A percentile compares a stretch with the other conserved stretches of the same genome.
These are phyloP conservation scores for Durusdinium trenchii DNA, from an alignment of 73 alveolate genomes.

Conservation along the genomic window DNA sequence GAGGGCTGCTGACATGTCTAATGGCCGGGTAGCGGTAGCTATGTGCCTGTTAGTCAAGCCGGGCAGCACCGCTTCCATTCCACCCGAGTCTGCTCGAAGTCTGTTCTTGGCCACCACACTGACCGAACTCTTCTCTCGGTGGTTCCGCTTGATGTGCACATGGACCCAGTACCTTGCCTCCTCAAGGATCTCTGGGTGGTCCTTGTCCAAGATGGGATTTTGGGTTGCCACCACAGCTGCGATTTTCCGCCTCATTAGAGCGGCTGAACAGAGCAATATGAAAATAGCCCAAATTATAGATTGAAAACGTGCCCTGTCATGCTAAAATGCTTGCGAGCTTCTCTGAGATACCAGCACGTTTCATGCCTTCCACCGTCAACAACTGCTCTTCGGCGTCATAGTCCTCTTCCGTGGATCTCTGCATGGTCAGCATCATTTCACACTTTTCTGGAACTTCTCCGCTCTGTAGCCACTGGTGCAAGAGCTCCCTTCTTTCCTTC, in stretches of 20 bases:
- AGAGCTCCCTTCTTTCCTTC: not conserved
- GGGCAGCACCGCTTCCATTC: no score
- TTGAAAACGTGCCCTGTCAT: no score
- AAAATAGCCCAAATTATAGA: not conserved
- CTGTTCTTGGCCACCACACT: no score
- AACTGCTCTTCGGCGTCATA: not conserved
- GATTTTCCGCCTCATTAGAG: not conserved
- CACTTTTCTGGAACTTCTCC: not conserved
- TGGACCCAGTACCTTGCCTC: conserved; percentile 11
- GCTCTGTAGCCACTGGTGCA: not conserved
- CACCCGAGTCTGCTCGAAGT: no score
- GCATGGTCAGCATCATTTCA: not conserved
- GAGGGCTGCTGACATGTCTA: no score
- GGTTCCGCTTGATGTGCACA: not conserved
- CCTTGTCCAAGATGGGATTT: not conserved
- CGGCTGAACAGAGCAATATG: no score
- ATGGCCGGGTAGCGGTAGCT: no score
- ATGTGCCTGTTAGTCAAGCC: no score
- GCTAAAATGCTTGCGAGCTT: not conserved
- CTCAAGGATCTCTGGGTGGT: conserved; percentile 5
- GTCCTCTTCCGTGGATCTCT: not conserved
- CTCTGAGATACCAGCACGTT: not conserved
- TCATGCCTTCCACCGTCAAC: not conserved
- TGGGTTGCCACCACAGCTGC: not conserved
- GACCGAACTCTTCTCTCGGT: not conserved